Conservation (phyloP, 2,329 filamentous ascomycete genomes). For the Periconia sp. region DNA sequence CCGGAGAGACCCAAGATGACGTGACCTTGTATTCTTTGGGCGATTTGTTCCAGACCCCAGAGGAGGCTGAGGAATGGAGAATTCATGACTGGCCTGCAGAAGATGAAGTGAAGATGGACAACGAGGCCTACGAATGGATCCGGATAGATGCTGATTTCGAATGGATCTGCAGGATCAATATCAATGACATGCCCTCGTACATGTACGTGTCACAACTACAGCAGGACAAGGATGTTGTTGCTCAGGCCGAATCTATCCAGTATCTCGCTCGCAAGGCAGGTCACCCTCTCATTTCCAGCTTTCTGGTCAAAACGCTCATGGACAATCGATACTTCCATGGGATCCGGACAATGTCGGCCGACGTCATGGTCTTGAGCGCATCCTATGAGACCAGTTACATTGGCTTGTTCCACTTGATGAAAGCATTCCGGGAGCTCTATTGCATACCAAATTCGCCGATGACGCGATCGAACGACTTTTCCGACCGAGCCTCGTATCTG, state of each 20-base stretch:
- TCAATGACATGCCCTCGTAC: slow-evolving; percentile 84
- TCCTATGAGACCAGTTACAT: slow-evolving; percentile 66
- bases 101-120: slow-evolving; percentile 88
- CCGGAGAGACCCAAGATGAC: slow-evolving; percentile 72
- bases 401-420: slow-evolving; percentile 82
- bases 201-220: slow-evolving; percentile 98
- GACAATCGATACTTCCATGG: slow-evolving; percentile 93
- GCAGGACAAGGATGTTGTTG: slow-evolving; percentile 94
- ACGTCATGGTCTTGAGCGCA: slow-evolving; percentile 78
- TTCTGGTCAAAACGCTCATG: slow-evolving; percentile 87
- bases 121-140: slow-evolving; percentile 98
- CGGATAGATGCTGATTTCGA: slow-evolving; percentile 98
- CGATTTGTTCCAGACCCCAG: slow-evolving; percentile 82
- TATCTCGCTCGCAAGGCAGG: slow-evolving; percentile 71
- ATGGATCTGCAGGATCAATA: slow-evolving; percentile 84
- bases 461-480: slow-evolving; percentile 89
- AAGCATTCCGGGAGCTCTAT: slow-evolving; percentile 86
- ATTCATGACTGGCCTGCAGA: slow-evolving; percentile 89
- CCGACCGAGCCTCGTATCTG: slow-evolving; percentile 82
- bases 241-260: slow-evolving; percentile 74
- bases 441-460: slow-evolving; percentile 80
- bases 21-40: slow-evolving; percentile 89
- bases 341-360: slow-evolving; percentile 83
- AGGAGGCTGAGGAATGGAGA: slow-evolving; percentile 83
- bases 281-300: slow-evolving; percentile 84